These are phyloP conservation scores for Leccinum disarticulatum DNA, from an alignment of 768 basidiomycete genomes.

Conservation along the genomic window DNA sequence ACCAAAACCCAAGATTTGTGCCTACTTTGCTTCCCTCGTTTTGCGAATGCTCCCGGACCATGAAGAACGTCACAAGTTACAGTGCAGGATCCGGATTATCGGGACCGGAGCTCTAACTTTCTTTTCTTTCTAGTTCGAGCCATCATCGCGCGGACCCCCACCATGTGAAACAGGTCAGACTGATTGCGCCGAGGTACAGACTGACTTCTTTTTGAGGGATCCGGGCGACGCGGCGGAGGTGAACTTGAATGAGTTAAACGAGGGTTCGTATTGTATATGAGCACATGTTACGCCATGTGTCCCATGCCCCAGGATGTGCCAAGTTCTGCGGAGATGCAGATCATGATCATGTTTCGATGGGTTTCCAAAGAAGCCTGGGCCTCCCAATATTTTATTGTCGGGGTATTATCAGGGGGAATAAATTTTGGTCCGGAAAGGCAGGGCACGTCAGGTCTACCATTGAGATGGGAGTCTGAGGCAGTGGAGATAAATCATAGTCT, in stretches of 20 bases:
- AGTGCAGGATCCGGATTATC: background rate
- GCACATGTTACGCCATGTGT: background rate
- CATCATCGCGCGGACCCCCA: background rate
- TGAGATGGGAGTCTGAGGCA: too few relatives aligned
- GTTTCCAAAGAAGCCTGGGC: too few relatives aligned
- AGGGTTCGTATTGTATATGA: too few relatives aligned
- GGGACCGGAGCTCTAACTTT: conserved; percentile 12
- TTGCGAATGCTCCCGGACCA: background rate
- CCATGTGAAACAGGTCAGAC: background rate
- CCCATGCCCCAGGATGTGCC: background rate
- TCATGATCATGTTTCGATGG: too few relatives aligned
- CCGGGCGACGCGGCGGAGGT: background rate
- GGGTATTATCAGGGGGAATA: background rate
- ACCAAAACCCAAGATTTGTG: conserved; percentile 13
- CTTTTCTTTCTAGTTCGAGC: background rate
- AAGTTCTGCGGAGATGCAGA: too few relatives aligned
- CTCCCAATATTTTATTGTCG: background rate
- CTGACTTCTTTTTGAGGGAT: background rate
- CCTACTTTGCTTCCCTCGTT: background rate
- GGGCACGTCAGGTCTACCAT: background rate
- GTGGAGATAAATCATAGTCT: too few relatives aligned
- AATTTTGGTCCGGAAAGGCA: conserved; percentile 6
- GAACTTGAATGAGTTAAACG: background rate
- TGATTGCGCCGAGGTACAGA: background rate
- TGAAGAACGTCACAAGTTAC: background rate